phyloP scores from a whole-genome alignment of 805 yeast species.

The Metschnikowia corniflorae region DNA sequence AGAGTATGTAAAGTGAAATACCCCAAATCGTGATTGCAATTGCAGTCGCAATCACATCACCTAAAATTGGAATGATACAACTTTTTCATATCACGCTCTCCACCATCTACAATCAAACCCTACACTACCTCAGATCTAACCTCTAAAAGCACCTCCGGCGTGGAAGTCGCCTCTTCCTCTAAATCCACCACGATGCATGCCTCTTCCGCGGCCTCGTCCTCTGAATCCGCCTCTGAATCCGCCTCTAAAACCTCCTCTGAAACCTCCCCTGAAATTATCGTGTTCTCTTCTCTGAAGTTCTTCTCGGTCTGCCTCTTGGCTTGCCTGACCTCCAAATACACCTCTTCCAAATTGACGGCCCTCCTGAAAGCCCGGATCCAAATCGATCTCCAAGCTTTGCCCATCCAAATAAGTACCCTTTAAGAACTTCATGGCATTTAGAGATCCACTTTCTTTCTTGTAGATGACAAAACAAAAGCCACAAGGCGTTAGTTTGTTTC shows the following conservation, averaged over 20 bases:
- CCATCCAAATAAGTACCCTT: slow-evolving; percentile 84
- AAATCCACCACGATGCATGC: slow-evolving; percentile 26
- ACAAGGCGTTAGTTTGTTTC: slow-evolving; percentile 89
- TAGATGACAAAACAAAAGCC: slow-evolving; percentile 94
- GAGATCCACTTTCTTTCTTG: slow-evolving; percentile 62
- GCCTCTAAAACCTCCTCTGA: slow-evolving; percentile 36
- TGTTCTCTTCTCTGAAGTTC: slow-evolving; percentile 19
- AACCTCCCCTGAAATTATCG: slow-evolving; percentile 13
- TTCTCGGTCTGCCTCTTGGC: slow-evolving; percentile 51
- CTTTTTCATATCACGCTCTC: too few relatives aligned
- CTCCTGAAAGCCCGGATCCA: slow-evolving; percentile 94
- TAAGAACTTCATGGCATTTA: slow-evolving; percentile 78
- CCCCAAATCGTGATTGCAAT: too few relatives aligned
- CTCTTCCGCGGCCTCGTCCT: slow-evolving; percentile 33
- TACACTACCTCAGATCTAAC: too few relatives aligned
- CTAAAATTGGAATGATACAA: too few relatives aligned
- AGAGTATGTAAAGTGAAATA: too few relatives aligned
- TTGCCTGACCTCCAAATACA: slow-evolving; percentile 84
- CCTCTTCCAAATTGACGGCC: slow-evolving; percentile 98
- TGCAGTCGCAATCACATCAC: too few relatives aligned
- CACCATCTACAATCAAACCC: too few relatives aligned
- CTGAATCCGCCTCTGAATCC: slow-evolving; percentile 46
- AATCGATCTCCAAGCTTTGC: slow-evolving; percentile 74
- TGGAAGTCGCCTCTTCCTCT: slow-evolving; percentile 24
- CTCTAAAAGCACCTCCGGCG: slow-evolving; percentile 8